Evolutionary conservation across 2,329 filamentous ascomycete genomes (phyloP).

Genomic region (Colletotrichum gigasporum): DNA sequence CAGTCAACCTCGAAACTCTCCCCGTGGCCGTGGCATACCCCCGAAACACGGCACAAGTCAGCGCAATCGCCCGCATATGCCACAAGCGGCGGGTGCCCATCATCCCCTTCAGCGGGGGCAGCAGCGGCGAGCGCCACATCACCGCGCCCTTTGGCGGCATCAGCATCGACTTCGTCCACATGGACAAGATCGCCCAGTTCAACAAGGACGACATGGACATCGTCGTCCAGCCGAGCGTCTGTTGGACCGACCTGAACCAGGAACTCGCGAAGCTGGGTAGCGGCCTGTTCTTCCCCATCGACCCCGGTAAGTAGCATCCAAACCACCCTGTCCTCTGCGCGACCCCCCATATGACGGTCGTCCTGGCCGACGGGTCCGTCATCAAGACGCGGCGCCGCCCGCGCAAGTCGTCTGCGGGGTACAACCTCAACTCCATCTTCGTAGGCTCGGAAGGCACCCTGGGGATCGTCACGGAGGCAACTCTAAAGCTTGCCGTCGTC

Average conservation of each 20-base stretch:
- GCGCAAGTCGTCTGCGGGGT: constrained; percentile 74
- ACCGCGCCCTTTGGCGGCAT: constrained; percentile 72
- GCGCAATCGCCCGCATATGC: background rate
- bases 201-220: constrained; percentile 76
- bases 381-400: constrained; percentile 76
- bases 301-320: constrained; percentile 75
- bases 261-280: constrained; percentile 61
- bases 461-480: constrained; percentile 75
- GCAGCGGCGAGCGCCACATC: constrained; percentile 76
- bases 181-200: constrained; percentile 72
- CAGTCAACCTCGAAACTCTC: background rate
- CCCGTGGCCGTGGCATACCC: background rate
- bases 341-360: constrained; percentile 75
- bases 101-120: constrained; percentile 74
- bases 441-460: constrained; percentile 76
- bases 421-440: constrained; percentile 75
- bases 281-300: constrained; percentile 74
- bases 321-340: no score
- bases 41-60: background rate
- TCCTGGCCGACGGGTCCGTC: constrained; percentile 71
- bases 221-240: constrained; percentile 73
- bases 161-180: constrained; percentile 73
- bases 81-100: background rate
- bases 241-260: constrained; percentile 73
- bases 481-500: constrained; percentile 72